phyloP scores from a whole-genome alignment of 1,284 basidiomycete genomes.

The Boletus sp. region DNA sequence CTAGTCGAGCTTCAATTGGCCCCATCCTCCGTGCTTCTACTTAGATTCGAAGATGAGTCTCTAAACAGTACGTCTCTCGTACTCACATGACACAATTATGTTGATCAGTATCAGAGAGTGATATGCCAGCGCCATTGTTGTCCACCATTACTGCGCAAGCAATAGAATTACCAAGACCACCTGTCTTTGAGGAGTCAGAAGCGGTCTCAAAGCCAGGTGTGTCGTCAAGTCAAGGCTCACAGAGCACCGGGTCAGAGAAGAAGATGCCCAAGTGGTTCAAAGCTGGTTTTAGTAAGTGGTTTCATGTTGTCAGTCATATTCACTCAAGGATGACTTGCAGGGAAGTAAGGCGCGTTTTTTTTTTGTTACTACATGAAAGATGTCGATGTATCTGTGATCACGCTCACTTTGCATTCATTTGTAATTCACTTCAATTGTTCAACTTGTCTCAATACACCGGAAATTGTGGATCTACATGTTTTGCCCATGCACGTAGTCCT shows the following conservation, averaged over 20 bases:
- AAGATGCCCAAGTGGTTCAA: slow-evolving; percentile 80
- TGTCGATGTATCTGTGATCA: slow-evolving; percentile 9
- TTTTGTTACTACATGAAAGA: neutral
- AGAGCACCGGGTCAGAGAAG: slow-evolving; percentile 38
- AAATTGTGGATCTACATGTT: slow-evolving; percentile 70
- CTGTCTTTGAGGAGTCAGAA: slow-evolving; percentile 35
- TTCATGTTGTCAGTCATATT: slow-evolving; percentile 3
- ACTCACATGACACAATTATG: neutral
- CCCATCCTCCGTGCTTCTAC: slow-evolving; percentile 76
- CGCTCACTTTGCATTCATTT: too few species aligned
- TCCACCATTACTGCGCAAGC: slow-evolving; percentile 57
- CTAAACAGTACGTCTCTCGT: slow-evolving; percentile 61
- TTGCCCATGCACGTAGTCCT: slow-evolving; percentile 79
- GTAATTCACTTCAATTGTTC: slow-evolving; percentile 8
- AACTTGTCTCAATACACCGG: slow-evolving; percentile 70
- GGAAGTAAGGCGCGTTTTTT: slow-evolving; percentile 24
- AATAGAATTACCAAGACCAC: slow-evolving; percentile 63
- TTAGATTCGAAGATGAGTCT: slow-evolving; percentile 73
- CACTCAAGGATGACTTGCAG: slow-evolving; percentile 20
- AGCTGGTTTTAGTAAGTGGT: slow-evolving; percentile 54
- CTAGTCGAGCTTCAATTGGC: slow-evolving; percentile 75
- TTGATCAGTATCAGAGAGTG: slow-evolving; percentile 42
- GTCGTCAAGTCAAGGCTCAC: slow-evolving; percentile 28
- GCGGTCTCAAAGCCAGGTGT: slow-evolving; percentile 24
- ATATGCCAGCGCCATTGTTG: slow-evolving; percentile 68